Base-by-base conservation (phyloP, 257 asterid genomes). In the Rauvolfia tetraphylla region DNA sequence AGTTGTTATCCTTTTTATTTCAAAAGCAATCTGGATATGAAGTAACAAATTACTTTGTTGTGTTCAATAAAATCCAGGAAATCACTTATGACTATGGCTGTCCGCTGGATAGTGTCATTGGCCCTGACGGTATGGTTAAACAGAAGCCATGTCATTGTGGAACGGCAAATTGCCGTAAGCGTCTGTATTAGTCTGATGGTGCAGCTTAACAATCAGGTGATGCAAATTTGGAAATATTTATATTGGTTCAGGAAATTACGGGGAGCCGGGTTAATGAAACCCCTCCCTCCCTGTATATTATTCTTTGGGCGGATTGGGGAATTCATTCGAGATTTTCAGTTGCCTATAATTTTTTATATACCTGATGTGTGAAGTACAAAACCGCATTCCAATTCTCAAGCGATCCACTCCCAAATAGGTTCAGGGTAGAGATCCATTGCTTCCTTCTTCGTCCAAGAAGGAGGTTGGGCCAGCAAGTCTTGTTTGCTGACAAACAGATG, bases 51-150 rank as follows among this genome's bases (percentile, higher is more conserved):
- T 59, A 17, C 17, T 14, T 23, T 42, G 5, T 48, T 48, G 38
- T 44, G 74, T 41, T 71, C 48, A 10, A n/a, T n/a, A 46, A 57
- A 41, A 74, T 34, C 3, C 78, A 79, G 82, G 82, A 79, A 67
- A 34, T 79, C 49, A 79, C 82, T 27, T 79, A 79, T 23, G 78
- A 73, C 51, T 73, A 79, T 65, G 75, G 82, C 36, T 74, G 57
- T 74, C 63, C 49, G 0, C 75, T 79, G 51, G 82, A 72, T 54
- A 72, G 81, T 13, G 78, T 78, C 22, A 44, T 72, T 20, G 78
- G 68, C 59, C 1, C 25, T 25, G 72, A 78, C 72, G 81, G 78
- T 12, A 65, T 59, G 27, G 62, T 72, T 48, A 72, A 36, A 29
- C 63, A 61, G 74, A 73, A 61, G 74, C 81, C 78, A 13, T 78